Evolutionary conservation across 345 rosid genomes (phyloP).

Genomic region (Ricinus communis): DNA sequence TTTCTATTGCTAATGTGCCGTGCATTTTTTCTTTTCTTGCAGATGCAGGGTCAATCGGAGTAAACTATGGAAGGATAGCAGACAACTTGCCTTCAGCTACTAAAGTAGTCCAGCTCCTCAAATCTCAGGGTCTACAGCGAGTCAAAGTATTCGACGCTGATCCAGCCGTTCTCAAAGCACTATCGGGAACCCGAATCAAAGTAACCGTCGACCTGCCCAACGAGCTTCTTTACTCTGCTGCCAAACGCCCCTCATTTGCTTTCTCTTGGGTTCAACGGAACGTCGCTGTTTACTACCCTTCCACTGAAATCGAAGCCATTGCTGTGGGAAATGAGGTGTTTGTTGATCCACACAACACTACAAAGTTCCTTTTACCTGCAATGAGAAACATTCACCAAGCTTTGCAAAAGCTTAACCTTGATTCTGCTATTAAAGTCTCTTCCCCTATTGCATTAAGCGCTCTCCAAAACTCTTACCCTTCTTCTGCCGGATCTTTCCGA

Average conservation of each 20-base stretch:
- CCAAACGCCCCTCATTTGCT: conserved; percentile 55
- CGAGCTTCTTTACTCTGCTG: conserved; percentile 60
- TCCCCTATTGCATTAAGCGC: conserved; percentile 91
- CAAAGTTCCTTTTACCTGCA: conserved; percentile 67
- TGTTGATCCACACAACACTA: conserved; percentile 75
- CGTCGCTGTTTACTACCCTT: conserved; percentile 64
- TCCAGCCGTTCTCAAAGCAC: conserved; percentile 69
- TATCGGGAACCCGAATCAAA: conserved; percentile 73
- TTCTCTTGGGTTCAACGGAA: conserved; percentile 68
- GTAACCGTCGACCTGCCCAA: conserved; percentile 91
- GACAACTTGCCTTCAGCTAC: conserved; percentile 72
- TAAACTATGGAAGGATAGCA: conserved; percentile 88
- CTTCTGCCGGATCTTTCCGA: conserved; percentile 90
- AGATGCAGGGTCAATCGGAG: conserved; percentile 82
- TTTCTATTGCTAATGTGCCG: no score
- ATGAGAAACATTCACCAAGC: conserved; percentile 87
- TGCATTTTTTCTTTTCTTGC: conserved; percentile 16
- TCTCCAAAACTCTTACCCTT: conserved; percentile 74
- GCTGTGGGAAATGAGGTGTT: conserved; percentile 96
- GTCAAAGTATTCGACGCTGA: conserved; percentile 86
- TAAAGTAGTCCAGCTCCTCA: conserved; percentile 69
- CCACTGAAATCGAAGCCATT: conserved; percentile 79
- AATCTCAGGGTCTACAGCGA: conserved; percentile 62
- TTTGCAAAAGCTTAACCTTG: conserved; percentile 53
- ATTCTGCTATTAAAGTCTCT: conserved; percentile 67